Evolutionary conservation across 2,329 filamentous ascomycete genomes (phyloP).

Genomic region (Hypoxylon sp.): DNA sequence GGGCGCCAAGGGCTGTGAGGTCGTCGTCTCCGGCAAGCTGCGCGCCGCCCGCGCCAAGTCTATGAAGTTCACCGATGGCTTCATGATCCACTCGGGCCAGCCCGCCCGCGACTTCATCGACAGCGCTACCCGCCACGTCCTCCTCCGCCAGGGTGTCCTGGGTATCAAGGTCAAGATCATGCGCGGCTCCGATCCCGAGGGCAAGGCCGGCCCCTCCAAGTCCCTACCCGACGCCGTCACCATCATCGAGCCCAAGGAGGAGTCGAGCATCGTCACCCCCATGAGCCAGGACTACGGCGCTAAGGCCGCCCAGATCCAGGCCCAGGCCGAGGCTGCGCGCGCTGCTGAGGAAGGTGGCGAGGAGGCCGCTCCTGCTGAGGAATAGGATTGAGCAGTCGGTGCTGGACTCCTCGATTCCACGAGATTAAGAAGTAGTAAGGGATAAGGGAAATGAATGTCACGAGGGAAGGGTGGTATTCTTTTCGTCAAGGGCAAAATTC

Average conservation of each 20-base stretch:
- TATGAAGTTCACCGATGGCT: slow-evolving; percentile 99
- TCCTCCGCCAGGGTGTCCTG: slow-evolving; percentile 99
- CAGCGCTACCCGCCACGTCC: slow-evolving; percentile 97
- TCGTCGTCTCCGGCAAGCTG: slow-evolving; percentile 99
- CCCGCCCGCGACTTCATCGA: slow-evolving; percentile 99
- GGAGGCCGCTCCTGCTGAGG: slow-evolving; percentile 62
- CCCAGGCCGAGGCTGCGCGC: slow-evolving; percentile 71
- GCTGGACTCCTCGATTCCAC: slow-evolving; percentile 50
- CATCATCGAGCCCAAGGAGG: slow-evolving; percentile 99
- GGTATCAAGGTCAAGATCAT: slow-evolving; percentile 99
- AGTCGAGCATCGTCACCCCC: slow-evolving; percentile 93
- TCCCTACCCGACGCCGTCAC: slow-evolving; percentile 97
- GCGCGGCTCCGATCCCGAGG: slow-evolving; percentile 98
- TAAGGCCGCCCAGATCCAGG: slow-evolving; percentile 78
- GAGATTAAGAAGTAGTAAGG: slow-evolving; percentile 15
- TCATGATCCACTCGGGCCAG: slow-evolving; percentile 99
- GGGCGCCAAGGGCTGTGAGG: slow-evolving; percentile 99
- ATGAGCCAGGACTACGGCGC: slow-evolving; percentile 99
- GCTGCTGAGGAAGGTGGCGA: slow-evolving; percentile 67
- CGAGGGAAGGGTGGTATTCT: slow-evolving; percentile 14
- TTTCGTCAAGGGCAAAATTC: slow-evolving; percentile 39
- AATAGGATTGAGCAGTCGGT: slow-evolving; percentile 57
- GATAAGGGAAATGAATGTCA: slow-evolving; percentile 24
- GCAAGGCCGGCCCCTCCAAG: slow-evolving; percentile 98
- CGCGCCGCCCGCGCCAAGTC: slow-evolving; percentile 98